Percentiles rank a stretch among this genome's conserved stretches.
Evolutionary conservation across 768 basidiomycete species (phyloP).

Genomic region (Termitomyces heimii): DNA sequence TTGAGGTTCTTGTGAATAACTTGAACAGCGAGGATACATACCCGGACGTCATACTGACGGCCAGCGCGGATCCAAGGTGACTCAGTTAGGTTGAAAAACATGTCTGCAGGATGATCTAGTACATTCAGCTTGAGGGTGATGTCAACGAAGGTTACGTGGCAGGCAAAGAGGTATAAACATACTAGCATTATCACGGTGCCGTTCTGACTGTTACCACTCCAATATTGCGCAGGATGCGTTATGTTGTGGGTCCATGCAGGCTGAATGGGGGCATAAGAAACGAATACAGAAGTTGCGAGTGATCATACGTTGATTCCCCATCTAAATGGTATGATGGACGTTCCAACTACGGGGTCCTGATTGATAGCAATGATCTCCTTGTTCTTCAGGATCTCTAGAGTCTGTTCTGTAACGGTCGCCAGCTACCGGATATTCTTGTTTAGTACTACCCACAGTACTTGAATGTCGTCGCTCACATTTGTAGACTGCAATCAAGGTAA

Average conservation of each 20-base stretch:
- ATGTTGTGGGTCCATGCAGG: constrained; percentile 32
- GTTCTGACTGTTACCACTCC: constrained; percentile 56
- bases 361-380: constrained; percentile 63
- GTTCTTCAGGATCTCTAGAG: constrained; percentile 55
- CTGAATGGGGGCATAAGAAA: constrained; percentile 9
- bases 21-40: constrained; percentile 20
- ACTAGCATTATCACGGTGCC: constrained; percentile 66
- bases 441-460: neutral
- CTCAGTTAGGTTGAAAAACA: constrained; percentile 59
- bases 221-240: constrained; percentile 57
- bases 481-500: constrained; percentile 8
- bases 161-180: constrained; percentile 7
- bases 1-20: neutral
- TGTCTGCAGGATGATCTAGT: constrained; percentile 41
- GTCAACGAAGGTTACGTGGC: neutral
- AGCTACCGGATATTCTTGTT: constrained; percentile 18
- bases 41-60: constrained; percentile 54
- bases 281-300: neutral
- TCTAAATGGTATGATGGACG: constrained; percentile 58
- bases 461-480: constrained; percentile 2
- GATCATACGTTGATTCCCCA: constrained; percentile 58
- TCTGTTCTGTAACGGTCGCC: constrained; percentile 40
- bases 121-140: constrained; percentile 45
- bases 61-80: constrained; percentile 65
- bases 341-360: constrained; percentile 61